Evolutionary conservation across 768 basidiomycete genomes (phyloP), one percentile per base, ranked within the genome.

Genomic region (Rubroboletus satanas): DNA sequence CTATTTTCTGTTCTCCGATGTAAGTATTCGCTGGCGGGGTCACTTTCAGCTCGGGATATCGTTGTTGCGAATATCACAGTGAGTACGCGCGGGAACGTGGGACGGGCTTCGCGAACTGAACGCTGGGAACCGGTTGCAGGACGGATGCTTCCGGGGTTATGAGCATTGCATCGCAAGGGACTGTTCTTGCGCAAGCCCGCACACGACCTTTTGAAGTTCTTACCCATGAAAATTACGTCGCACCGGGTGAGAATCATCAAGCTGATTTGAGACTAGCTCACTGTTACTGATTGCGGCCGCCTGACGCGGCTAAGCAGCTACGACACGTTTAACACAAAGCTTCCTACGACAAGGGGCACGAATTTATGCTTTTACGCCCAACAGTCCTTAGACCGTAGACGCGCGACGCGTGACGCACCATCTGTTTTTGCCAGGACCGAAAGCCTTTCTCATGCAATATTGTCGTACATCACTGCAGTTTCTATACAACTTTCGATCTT

Each of bases 1-100:
- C 43, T 94, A 89, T 70, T 94, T 97, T 64, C 73, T 93, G 51
- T 97, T 95, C 65, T 87, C 93, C 7, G 93, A 97, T 71, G 90
- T 91, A 63, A 92, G 90, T 67, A 83, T 96, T 53, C 82, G 90
- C 17, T 81, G 81, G 75, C 77, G 82, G 26, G 93, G 93, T 8
- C 80, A 77, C 17, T 97, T 86, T 73, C 82, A 83, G 64, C 77
- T 95, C 51, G 82, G 84, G 49, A 79, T 93, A 51, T 84, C 81
- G 47, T 77, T 95, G 49, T 76, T 90, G 70, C 80, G 82, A 65
- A 81, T 90, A 63, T 85, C 85, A 62, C 83, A 82, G 93, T 85
- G 75, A 80, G 85, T 75, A 44, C 33, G 54, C 44, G 43, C 23
- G 55, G 58, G 52, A 41, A 55, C 45, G 62, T 63, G 47, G 41